phyloP scores from a whole-genome alignment of 1,284 basidiomycete species.

The Pterulicium gracile region DNA sequence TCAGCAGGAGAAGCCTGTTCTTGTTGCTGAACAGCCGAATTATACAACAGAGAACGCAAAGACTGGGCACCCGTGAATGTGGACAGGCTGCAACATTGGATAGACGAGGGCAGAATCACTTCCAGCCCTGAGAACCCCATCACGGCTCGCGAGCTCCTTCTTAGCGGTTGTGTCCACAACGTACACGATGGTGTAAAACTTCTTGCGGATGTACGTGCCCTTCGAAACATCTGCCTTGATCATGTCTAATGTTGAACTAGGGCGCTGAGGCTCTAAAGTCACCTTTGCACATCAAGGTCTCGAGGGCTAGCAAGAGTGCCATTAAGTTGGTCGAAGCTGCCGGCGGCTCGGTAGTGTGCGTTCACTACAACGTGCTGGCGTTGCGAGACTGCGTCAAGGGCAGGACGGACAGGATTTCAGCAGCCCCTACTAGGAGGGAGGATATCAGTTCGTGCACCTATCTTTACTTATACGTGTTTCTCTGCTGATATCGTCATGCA shows the following conservation, averaged over 20 bases:
- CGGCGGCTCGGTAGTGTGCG: conserved; percentile 82
- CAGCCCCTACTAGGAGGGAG: conserved; percentile 73
- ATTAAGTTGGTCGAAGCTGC: conserved; percentile 75
- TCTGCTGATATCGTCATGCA: conserved; percentile 17
- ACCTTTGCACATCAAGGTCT: conserved; percentile 75
- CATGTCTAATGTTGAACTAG: conserved; percentile 22
- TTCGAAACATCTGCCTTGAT: conserved; percentile 6
- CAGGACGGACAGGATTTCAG: conserved; percentile 54
- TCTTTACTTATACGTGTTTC: conserved; percentile 3
- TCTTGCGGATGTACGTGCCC: conserved; percentile 60
- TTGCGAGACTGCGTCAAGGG: conserved; percentile 76
- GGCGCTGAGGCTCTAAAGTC: conserved; percentile 60
- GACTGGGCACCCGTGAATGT: conserved; percentile 82
- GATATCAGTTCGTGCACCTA: conserved; percentile 61
- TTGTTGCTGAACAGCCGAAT: conserved; percentile 6
- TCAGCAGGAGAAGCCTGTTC: conserved; percentile 2
- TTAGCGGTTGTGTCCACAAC: conserved; percentile 83
- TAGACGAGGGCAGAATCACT: conserved; percentile 76
- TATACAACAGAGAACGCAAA: conserved; percentile 62
- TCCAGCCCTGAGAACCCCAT: conserved; percentile 77
- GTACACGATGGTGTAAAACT: conserved; percentile 89
- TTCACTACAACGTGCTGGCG: conserved; percentile 85
- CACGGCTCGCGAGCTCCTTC: conserved; percentile 76
- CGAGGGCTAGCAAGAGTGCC: conserved; percentile 80
- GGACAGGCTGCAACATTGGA: conserved; percentile 84